Evolutionary conservation across 169 alveolate species (phyloP), one percentile per base, ranked within the genome.

Genomic region (Plasmodium yoelii): DNA sequence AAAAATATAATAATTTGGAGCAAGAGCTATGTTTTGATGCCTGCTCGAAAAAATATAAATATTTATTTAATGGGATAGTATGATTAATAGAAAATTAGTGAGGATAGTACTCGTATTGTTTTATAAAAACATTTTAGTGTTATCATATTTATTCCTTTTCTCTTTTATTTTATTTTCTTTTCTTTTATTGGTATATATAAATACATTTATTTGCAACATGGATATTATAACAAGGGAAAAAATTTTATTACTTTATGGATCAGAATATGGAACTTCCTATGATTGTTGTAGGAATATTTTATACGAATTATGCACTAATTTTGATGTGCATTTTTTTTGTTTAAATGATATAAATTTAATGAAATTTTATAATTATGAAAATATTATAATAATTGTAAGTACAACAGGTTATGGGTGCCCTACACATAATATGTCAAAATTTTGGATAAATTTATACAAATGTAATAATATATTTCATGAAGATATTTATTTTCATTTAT

Each of bases 331-430:
- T 10, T 82, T 82, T 13, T 67, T 65, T 24, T 68, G 56, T 28
- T 24, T 82, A 28, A 56, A 82, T 42, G 73, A 82, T 6, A 12
- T 82, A 8, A 56, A 82, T 68, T 9, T 69, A 46, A 68, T 68
- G 71, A 69, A 57, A 18, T 34, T 82, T 19, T 71, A 55, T 47
- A 82, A 49, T 49, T 82, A 82, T 60, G 67, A 69, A 67, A 82
- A 82, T 68, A 47, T 82, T 46, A 67, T 82, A 18, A 56, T 82
- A 2, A 82, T 82, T 68, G 90, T 82, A 22, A 82, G 90, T 61
- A 82, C 90, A 2, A 82, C 90, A 13, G 90, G 90, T 28, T 82
- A 82, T 82, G 90, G 90, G 24, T 68, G 46, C 39, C 57, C 15
- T 60, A 34, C 90, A 56, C 70, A 67, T 9, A 56, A 82, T 15